phyloP scores from a whole-genome alignment of 192 early-diverging fungal species.

The Paraglomus brasilianum region DNA sequence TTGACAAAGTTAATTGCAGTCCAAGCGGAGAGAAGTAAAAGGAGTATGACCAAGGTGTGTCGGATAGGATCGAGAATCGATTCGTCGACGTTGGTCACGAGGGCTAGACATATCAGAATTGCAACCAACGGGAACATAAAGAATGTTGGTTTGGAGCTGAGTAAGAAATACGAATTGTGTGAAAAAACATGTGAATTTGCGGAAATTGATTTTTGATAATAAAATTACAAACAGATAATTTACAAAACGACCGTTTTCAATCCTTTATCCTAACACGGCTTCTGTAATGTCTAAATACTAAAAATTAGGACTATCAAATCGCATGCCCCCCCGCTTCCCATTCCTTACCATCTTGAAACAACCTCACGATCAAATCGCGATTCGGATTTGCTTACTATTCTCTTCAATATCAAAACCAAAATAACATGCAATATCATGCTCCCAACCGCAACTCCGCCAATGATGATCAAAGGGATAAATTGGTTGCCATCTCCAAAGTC shows the following conservation, averaged over 20 bases:
- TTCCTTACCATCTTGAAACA: slow-evolving; percentile 37
- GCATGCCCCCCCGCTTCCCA: not conserved
- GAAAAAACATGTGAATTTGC: not conserved
- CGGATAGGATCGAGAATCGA: slow-evolving; percentile 32
- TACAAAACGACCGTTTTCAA: not conserved
- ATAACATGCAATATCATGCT: slow-evolving; percentile 34
- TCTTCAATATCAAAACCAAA: slow-evolving; percentile 34
- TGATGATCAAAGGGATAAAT: slow-evolving; percentile 28
- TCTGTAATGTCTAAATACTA: not conserved
- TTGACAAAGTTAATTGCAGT: slow-evolving; percentile 40
- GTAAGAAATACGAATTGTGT: not conserved
- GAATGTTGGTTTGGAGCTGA: slow-evolving; percentile 40
- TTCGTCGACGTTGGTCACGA: slow-evolving; percentile 32
- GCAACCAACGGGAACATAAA: slow-evolving; percentile 39
- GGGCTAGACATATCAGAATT: slow-evolving; percentile 35
- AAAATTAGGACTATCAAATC: not conserved
- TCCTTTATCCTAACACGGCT: not conserved
- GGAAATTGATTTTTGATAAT: not conserved
- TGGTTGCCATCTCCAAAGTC: not conserved
- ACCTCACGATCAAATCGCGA: slow-evolving; percentile 43
- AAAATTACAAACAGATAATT: not conserved
- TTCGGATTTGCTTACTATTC: slow-evolving; percentile 35
- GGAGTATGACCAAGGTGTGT: slow-evolving; percentile 37
- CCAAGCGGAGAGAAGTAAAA: slow-evolving; percentile 35
- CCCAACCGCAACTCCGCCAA: slow-evolving; percentile 36